phyloP scores from a whole-genome alignment of 306 rosid species.

The Trifolium repens region DNA sequence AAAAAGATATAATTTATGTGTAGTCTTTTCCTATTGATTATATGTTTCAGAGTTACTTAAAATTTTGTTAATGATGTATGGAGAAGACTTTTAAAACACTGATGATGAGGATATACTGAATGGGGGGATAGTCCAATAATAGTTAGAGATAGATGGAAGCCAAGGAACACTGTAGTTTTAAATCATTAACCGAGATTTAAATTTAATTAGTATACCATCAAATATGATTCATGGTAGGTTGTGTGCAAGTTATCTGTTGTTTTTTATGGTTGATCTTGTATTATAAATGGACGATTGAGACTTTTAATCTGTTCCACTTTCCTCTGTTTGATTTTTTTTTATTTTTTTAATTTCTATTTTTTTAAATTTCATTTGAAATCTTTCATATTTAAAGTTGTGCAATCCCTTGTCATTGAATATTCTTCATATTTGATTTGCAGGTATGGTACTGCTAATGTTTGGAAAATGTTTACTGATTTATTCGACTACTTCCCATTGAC shows the following conservation, averaged over 20 bases:
- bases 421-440: slow-evolving; percentile 54
- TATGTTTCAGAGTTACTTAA: neutral
- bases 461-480: slow-evolving; percentile 93
- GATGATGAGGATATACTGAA: neutral
- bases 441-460: slow-evolving; percentile 97
- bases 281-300: neutral
- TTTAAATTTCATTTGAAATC: neutral
- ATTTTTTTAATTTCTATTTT: neutral
- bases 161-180: slow-evolving; percentile 13
- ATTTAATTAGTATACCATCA: neutral
- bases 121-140: neutral
- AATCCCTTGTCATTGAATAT: slow-evolving; percentile 24
- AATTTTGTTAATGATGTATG: neutral
- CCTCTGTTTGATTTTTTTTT: neutral
- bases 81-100: neutral
- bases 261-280: neutral
- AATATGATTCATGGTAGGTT: slow-evolving; percentile 1
- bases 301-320: neutral
- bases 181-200: neutral
- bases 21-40: neutral
- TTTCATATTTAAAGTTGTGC: slow-evolving; percentile 22
- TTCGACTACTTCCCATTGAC: slow-evolving; percentile 97
- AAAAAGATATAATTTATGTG: no score
- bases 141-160: slow-evolving; percentile 1
- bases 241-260: neutral